Base-by-base conservation (phyloP, 1,139 yeast species). In the Hyphopichia khmerensis region DNA sequence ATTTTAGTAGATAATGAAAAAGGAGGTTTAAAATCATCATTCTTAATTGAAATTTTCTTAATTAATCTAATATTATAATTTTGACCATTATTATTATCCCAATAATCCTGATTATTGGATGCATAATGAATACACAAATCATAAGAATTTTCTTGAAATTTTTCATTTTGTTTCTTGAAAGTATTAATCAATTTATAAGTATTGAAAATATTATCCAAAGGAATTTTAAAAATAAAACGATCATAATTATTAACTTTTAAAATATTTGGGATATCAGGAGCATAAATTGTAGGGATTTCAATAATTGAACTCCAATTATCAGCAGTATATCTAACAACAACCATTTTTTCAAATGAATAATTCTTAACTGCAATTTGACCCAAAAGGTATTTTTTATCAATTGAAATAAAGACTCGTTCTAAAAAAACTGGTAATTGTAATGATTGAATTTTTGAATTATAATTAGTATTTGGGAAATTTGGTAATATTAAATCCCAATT, bases 311-410 rank as follows among this genome's bases (percentile, higher is more conserved):
- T 67, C 96, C 96, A 88, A 50, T 75, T 62, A 60, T 88, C 91
- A 43, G 78, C 65, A 0, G 95, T 78, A 57, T 85, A 83, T 40
- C 89, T 72, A 16, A 86, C 72, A 17, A 77, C 71, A 23, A 88
- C 80, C 39, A 63, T 59, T 64, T 88, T 88, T 42, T 80, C 76
- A 60, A 74, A 88, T 1, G 86, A 71, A 16, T 87, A 38, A 61
- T 88, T 88, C 54, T 77, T 75, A 23, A 84, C 96, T 11, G 87
- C 90, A 35, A 87, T 74, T 48, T 82, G 82, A 2, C 96, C 96
- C 45, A 80, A 62, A n/a, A 88, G 62, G 40, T 68, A 70, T 49
- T 71, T 69, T 47, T 78, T 77, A 50, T 83, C 82, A 7, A 77
- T 64, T 23, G 85, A 75, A 39, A 88, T 66, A 49, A 80, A 79